Evolutionary conservation across 2,329 filamentous ascomycete genomes (phyloP).

Genomic region (Hypoxylon sp.): DNA sequence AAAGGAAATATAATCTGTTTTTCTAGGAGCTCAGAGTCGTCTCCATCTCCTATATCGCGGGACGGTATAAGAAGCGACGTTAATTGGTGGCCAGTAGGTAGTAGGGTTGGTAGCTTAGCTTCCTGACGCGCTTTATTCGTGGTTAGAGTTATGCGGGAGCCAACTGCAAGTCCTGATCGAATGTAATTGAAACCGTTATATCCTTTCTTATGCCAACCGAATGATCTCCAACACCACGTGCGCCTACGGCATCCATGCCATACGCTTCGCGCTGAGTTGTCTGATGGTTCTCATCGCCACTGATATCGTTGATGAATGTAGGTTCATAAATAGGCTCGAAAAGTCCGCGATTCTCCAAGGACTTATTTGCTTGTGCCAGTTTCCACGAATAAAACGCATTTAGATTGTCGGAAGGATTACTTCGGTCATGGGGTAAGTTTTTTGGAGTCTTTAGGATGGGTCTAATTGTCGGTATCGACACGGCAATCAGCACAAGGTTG

Average conservation of each 20-base stretch:
- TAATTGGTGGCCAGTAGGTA: no score
- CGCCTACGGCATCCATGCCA: neutral
- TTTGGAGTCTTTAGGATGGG: neutral
- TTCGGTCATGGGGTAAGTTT: neutral
- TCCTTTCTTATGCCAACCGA: constrained; percentile 10
- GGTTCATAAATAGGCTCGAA: constrained; percentile 4
- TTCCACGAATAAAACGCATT: constrained; percentile 1
- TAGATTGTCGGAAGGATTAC: neutral
- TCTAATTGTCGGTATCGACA: constrained; percentile 31
- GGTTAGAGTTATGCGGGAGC: neutral
- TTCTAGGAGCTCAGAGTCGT: no score
- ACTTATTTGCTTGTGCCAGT: neutral
- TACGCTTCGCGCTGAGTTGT: neutral
- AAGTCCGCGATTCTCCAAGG: neutral
- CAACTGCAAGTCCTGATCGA: neutral
- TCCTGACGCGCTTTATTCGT: neutral
- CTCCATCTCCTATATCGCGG: no score
- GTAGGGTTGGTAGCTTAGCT: neutral
- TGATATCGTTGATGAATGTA: neutral
- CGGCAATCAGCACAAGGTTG: constrained; percentile 35
- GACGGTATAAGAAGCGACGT: no score
- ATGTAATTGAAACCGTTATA: constrained; percentile 16
- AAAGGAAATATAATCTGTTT: no score
- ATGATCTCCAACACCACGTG: neutral
- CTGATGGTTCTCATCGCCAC: neutral